phyloP scores from a whole-genome alignment of 2,329 filamentous ascomycete species.

The Colletotrichum chlorophyti region DNA sequence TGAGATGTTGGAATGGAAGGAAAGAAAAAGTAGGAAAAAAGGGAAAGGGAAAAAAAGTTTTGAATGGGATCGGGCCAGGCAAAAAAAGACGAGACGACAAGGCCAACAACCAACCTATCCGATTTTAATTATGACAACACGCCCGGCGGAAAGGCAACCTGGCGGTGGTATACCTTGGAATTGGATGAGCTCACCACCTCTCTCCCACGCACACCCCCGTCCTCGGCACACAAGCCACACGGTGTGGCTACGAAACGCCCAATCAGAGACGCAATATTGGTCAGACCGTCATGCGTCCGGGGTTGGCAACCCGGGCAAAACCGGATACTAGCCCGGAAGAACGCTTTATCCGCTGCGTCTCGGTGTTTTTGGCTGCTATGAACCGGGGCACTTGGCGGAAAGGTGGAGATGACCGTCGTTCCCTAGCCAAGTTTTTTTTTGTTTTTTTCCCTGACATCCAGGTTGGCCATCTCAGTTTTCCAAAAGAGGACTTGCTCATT shows the following conservation, averaged over 20 bases:
- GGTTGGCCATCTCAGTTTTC: conserved; percentile 4
- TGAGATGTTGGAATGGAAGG: background rate
- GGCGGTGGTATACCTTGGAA: conserved; percentile 33
- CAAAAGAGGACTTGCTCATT: too few relatives aligned
- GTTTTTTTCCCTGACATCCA: background rate
- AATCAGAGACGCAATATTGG: conserved; percentile 41
- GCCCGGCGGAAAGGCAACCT: conserved; percentile 30
- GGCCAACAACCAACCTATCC: conserved; percentile 33
- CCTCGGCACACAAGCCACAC: conserved; percentile 40
- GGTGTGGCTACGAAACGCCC: conserved; percentile 38
- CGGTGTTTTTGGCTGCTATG: conserved; percentile 12
- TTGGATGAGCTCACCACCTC: conserved; percentile 38
- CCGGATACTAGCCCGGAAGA: conserved; percentile 26
- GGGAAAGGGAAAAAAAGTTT: conserved; percentile 30
- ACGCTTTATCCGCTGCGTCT: conserved; percentile 24
- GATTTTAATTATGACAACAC: conserved; percentile 50
- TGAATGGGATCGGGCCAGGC: conserved; percentile 31
- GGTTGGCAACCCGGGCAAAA: conserved; percentile 26
- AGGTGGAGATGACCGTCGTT: conserved; percentile 5
- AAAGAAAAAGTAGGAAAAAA: conserved; percentile 7
- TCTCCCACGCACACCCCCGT: too few relatives aligned
- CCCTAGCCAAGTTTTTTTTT: background rate
- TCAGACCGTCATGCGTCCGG: conserved; percentile 22
- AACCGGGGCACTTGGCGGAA: conserved; percentile 9
- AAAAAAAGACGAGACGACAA: conserved; percentile 36